Evolutionary conservation across 2,329 filamentous ascomycete species (phyloP), one percentile per base, ranked within the genome.

Genomic region (Setomelanomma holmii): DNA sequence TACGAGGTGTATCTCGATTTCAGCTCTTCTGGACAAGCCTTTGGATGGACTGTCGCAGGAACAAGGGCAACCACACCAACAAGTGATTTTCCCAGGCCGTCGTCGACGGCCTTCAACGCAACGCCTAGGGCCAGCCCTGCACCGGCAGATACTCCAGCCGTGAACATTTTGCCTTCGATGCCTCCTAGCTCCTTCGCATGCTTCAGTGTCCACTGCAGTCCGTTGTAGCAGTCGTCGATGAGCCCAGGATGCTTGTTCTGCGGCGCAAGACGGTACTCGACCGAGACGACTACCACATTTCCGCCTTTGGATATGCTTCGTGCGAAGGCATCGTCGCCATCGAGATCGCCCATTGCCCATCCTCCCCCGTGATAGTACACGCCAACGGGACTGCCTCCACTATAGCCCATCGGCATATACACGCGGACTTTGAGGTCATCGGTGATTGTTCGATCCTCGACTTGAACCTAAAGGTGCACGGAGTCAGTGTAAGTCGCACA

Each of bases 91-190:
- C 64, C 68, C 5, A 66, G 43, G 2, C 69, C 72, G 17, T 72
- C 67, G 43, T 78, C 75, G 45, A 78, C 62, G 11, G 76, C 60
- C 48, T 63, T 71, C 49, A 78, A 63, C 17, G 74, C 75, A 12
- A 68, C 52, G 10, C 67, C 69, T 7, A 78, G 64, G 0, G 75
- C 73, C 17, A 78, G 58, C 19, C 72, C 69, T 14, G 65, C 76
- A 24, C 76, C 76, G 11, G 76, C 76, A 7, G 75, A 77, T 4
- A 64, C 64, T 17, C 76, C 76, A 10, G 71, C 64, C 1, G 69
- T 71, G 34, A 76, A 67, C 16, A 73, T 66, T 44, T 74, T 75
- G 43, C 55, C 60, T 45, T 57, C 40, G 27, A 53, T 36, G 35
- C 68, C 51, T 51, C 71, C 56, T 47, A 71, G 24, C 38, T 51